Evolutionary conservation across 331 rosid genomes (phyloP).

Genomic region (Quercus lobata): DNA sequence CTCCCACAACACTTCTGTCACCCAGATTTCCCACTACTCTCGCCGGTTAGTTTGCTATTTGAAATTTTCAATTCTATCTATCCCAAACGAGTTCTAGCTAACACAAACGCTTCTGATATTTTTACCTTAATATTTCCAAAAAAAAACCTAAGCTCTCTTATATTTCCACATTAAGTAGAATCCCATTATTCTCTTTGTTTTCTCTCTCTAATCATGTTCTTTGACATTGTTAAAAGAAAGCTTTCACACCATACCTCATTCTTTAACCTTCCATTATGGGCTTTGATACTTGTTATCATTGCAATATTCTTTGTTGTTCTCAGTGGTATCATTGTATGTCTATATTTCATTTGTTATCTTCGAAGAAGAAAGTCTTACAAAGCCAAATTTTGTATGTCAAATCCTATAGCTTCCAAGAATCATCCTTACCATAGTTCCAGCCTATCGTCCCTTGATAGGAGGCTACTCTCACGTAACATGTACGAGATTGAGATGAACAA

Average conservation of each 20-base stretch:
- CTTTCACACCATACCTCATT: slow-evolving; percentile 27
- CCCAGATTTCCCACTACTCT: slow-evolving; percentile 17
- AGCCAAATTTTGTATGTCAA: slow-evolving; percentile 17
- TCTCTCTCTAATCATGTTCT: background rate
- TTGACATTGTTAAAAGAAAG: background rate
- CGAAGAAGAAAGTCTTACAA: slow-evolving; percentile 22
- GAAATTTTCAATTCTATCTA: slow-evolving; percentile 1
- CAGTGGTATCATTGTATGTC: slow-evolving; percentile 9
- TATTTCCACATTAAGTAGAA: too few relatives aligned
- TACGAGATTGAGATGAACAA: slow-evolving; percentile 25
- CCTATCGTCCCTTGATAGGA: slow-evolving; percentile 34
- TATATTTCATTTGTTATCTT: slow-evolving; percentile 11
- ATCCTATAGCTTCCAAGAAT: slow-evolving; percentile 20
- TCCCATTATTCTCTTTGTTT: too few relatives aligned
- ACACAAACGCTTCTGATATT: slow-evolving; percentile 6
- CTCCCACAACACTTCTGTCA: background rate
- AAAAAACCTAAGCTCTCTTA: background rate
- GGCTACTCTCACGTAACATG: slow-evolving; percentile 29
- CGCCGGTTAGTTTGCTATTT: slow-evolving; percentile 28
- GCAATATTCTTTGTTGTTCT: slow-evolving; percentile 13
- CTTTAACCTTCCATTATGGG: slow-evolving; percentile 42
- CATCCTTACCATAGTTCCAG: background rate
- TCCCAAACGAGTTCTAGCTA: background rate
- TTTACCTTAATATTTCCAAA: background rate
- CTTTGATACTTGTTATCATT: slow-evolving; percentile 18